Conservation (phyloP, 768 basidiomycete species). For the Cystobasidium ongulense region DNA sequence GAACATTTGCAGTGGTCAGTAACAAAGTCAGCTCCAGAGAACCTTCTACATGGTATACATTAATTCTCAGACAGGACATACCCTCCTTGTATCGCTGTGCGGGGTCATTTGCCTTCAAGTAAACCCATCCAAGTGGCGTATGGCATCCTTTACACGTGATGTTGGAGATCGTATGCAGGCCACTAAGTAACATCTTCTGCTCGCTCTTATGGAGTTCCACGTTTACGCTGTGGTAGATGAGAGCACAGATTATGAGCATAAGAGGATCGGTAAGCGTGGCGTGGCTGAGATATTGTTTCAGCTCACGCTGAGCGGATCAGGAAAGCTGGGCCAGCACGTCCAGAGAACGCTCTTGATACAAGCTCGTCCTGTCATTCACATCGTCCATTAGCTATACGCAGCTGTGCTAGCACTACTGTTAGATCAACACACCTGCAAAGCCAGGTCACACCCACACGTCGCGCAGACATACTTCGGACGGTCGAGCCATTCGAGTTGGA, state of each 20-base stretch:
- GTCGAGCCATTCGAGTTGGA: conserved; percentile 24
- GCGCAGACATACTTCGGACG: conserved; percentile 21
- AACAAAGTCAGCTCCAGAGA: not conserved
- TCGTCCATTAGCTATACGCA: not conserved
- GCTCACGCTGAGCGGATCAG: conserved; percentile 27
- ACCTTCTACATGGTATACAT: conserved; percentile 1
- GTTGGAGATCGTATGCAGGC: conserved; percentile 29
- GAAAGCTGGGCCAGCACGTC: conserved; percentile 26
- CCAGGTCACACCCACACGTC: conserved; percentile 28
- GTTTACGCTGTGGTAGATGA: not conserved
- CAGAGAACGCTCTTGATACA: conserved; percentile 29
- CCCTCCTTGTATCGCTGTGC: conserved; percentile 27
- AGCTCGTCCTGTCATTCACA: conserved; percentile 10
- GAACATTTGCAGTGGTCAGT: not conserved
- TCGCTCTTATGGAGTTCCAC: conserved; percentile 16
- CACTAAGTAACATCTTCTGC: conserved; percentile 29
- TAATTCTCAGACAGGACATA: no score
- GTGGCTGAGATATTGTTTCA: not conserved
- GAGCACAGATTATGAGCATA: not conserved
- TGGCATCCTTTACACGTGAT: conserved; percentile 24
- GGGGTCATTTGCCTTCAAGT: conserved; percentile 19
- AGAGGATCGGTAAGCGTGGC: not conserved
- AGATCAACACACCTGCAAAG: not conserved
- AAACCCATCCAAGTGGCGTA: conserved; percentile 25
- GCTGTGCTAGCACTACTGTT: not conserved